Percentiles rank a stretch among this genome's conserved stretches.
Evolutionary conservation across 306 rosid genomes (phyloP).

Genomic region (Fragaria nilgerrensis): DNA sequence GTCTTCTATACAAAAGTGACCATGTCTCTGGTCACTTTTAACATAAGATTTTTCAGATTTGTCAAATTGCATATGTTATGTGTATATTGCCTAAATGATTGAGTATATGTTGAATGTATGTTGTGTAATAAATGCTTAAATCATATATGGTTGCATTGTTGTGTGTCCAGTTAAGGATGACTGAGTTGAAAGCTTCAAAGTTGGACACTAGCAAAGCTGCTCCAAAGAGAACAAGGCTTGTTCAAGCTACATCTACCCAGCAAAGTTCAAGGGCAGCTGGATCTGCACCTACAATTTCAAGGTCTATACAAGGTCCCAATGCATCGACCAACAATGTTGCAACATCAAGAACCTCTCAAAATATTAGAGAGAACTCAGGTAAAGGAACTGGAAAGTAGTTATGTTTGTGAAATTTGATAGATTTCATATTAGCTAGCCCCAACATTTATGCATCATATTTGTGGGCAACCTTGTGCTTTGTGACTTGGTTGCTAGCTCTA

Average conservation of each 20-base stretch:
- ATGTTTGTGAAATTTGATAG: no score
- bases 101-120: no score
- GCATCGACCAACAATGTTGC: neutral
- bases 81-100: no score
- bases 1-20: no score
- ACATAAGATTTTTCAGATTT: no score
- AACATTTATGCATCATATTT: neutral
- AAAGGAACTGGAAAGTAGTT: neutral
- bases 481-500: neutral
- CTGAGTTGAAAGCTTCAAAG: neutral
- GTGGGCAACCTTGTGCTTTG: neutral
- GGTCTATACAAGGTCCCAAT: no score
- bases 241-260: neutral
- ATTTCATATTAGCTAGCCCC: neutral
- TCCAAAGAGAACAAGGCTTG: neutral
- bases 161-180: neutral
- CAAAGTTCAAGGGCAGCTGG: neutral
- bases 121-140: neutral
- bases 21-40: no score
- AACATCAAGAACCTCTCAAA: no score
- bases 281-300: neutral
- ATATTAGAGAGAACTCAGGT: neutral
- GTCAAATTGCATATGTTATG: no score
- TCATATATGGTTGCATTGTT: no score
- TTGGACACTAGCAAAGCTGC: neutral